Base-by-base conservation (phyloP, 352 stramenopile species). In the Globisporangium alternatum region DNA sequence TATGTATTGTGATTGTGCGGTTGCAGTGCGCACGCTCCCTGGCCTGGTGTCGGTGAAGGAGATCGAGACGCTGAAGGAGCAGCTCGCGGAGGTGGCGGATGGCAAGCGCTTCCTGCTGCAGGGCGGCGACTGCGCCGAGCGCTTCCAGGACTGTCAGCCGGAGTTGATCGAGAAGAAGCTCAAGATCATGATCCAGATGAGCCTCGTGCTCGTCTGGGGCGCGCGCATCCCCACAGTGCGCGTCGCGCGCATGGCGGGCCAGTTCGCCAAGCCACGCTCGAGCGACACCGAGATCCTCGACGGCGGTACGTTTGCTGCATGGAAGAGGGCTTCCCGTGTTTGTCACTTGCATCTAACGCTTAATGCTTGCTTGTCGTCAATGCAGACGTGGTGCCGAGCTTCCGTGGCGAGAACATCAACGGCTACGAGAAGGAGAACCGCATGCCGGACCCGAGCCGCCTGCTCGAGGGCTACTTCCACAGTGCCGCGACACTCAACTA, bases 351-450 rank as follows among this genome's bases (percentile, higher is more conserved):
- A 15, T 13, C 15, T 60, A 41, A 58, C 35, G 31, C 33, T 28
- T 60, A 3, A 22, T 68, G 39, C 15, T 30, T 28, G 21, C 13
- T 53, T 28, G 25, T n/a, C 12, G 5, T 21, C 9, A 19, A 2
- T 30, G 6, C 59, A 83, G 94, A 99, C 4, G 83, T 86, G 33
- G 85, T 99, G 53, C 93, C 95, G 28, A 98, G 91, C 57, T 99
- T 99, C 83, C 87, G 97, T 47, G 97, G 97, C 17, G 97, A 99
- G 71, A 99, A 98, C 75, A 97, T 99, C 67, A 99, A 99, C 76
- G 81, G 81, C 0, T 98, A 98, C 74, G 93, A 95, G 56, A 84
- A 89, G 43, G 89, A 98, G 62, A 82, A 97, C 49, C 93, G 97
- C 45, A 80, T 83, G 47, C 97, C 98, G 35, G 90, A 99, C 75